Evolutionary conservation across 1,139 yeast genomes (phyloP), one percentile per base, ranked within the genome.

Genomic region (Yamadazyma mexicana): DNA sequence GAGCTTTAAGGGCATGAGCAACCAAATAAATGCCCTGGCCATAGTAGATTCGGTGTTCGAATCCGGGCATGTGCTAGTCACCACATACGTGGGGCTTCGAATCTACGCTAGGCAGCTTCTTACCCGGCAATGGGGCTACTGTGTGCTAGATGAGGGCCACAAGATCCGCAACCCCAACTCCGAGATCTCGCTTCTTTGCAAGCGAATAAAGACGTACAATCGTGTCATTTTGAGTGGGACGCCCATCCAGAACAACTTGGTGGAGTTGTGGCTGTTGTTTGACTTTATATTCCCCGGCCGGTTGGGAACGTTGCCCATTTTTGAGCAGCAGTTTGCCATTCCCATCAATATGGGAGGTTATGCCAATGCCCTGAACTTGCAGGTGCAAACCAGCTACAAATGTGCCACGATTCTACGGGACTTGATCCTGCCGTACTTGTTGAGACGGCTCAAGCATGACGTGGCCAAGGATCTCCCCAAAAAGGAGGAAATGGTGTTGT

Each of bases 271-370:
- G 98, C 86, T 96, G 38, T 65, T 92, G 37, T 92, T 92, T 66
- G 98, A 92, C 56, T 92, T 92, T 64, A 86, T 91, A 4, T 91
- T 85, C 54, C 98, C 98, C 0, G 98, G 98, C 0, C 68, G 95
- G 43, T 63, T 92, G 24, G 98, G 98, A 0, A 94, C 98, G 0
- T 65, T 92, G 16, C 98, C 99, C 0, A 92, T 94, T 0, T 92
- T 92, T 54, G 96, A 91, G 58, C 84, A 79, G 40, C 96, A 92
- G 56, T 92, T 92, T 59, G 85, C 96, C 1, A 72, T 83, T 2
- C 99, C 98, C 0, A 94, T 92, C 31, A 91, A 89, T 54, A 77
- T 87, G 62, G 99, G 98, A n/a, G 99, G 99, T 0, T 92, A 94
- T 61, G 96, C 98, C 2, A 92, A 92, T 65, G 98, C 98, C 0